Evolutionary conservation across 2,329 filamentous ascomycete genomes (phyloP).

Genomic region (Verticillium longisporum): DNA sequence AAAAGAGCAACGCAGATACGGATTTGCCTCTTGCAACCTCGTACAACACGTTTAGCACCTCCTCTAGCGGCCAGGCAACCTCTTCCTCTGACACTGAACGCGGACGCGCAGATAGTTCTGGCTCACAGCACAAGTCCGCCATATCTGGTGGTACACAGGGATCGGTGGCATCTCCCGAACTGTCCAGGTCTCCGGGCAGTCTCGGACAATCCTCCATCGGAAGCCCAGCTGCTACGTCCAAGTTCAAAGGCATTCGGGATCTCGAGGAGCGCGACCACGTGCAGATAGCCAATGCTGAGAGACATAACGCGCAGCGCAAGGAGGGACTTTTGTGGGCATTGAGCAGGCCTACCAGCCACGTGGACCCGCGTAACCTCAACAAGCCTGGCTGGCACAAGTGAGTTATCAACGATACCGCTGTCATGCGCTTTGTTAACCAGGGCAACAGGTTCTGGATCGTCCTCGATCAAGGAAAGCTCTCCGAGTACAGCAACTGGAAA

Average conservation of each 20-base stretch:
- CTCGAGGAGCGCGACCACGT: slow-evolving; percentile 74
- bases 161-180: slow-evolving; percentile 26
- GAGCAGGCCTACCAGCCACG: slow-evolving; percentile 86
- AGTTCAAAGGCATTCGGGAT: slow-evolving; percentile 89
- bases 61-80: slow-evolving; percentile 36
- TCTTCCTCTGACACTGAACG: slow-evolving; percentile 62
- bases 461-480: slow-evolving; percentile 90
- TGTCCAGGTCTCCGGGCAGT: slow-evolving; percentile 52
- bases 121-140: slow-evolving; percentile 53
- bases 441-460: slow-evolving; percentile 93
- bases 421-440: not conserved
- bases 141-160: slow-evolving; percentile 9
- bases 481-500: slow-evolving; percentile 99
- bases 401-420: slow-evolving; percentile 27
- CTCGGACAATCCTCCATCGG: slow-evolving; percentile 35
- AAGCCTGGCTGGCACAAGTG: slow-evolving; percentile 99
- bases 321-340: slow-evolving; percentile 94
- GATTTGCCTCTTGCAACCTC: slow-evolving; percentile 30
- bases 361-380: slow-evolving; percentile 89
- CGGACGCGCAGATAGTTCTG: slow-evolving; percentile 66
- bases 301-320: slow-evolving; percentile 67
- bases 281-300: slow-evolving; percentile 44
- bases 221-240: slow-evolving; percentile 46
- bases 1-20: slow-evolving; percentile 76
- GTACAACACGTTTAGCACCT: slow-evolving; percentile 20